Base-by-base conservation (phyloP, 2,329 filamentous ascomycete genomes). In the Fusarium algeriense region DNA sequence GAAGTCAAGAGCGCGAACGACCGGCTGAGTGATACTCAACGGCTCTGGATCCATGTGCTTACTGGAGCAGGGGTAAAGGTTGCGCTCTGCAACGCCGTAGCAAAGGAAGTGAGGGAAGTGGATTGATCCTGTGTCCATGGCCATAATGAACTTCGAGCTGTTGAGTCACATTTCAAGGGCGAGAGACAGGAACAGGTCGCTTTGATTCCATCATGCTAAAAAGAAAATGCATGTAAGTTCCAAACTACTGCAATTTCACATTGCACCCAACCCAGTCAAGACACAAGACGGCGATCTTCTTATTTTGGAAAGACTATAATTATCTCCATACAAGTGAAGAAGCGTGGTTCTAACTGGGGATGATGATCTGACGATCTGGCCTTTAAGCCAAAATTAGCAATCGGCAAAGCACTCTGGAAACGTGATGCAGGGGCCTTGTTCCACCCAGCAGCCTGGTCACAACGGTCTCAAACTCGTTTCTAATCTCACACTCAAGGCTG, bases 1-100 rank as follows among this genome's bases (percentile, higher is more conserved):
- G 91, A 93, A 80, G 92, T 94, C 62, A 94, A 95, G 84, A 93
- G 90, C 73, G 91, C 90, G 79, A 98, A 97, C 81, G 96, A 99
- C 85, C 90, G 94, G 41, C 84, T 99, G 77, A 98, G 95, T 81
- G 96, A 99, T 84, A 97, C 95, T 20, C 96, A 99, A 83, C 86
- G 96, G 74, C 86, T 99, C 73, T 99, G 96, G 96, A 97, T 98
- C 76, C 93, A 98, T 84, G 94, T 98, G 11, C 86, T 99, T 57
- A 92, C 91, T 11, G 91, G 92, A 2, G 94, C 95, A 2, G 95
- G 96, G 5, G 88, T 98, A 41, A 89, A 87, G 73, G 95, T 98
- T 32, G 95, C 97, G 75, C 84, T 98, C 71, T 97, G 88, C 77
- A 88, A 90, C 78, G 89, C 88, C 15, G 81, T 88, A 40, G 87